Evolutionary conservation across 73 alveolate genomes (phyloP), one percentile per base, ranked within the genome.

Genomic region (Effrenium voratum): DNA sequence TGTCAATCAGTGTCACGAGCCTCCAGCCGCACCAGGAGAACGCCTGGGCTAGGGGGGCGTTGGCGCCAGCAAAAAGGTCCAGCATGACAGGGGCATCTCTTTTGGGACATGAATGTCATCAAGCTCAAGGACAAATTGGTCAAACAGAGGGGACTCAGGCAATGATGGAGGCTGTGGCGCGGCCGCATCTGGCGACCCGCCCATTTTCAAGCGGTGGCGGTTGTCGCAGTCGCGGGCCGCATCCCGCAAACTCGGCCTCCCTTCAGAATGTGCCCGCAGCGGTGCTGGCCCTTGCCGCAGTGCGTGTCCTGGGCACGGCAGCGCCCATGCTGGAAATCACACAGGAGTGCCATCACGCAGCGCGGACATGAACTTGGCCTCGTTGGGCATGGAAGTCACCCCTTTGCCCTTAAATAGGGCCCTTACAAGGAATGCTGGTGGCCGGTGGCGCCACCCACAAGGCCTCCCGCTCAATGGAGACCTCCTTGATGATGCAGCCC

Each of bases 221-320:
- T 44, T 24, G 47, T 70, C 47, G 32, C 82, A 32, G 26, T 70
- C 47, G 24, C 24, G 82, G 47, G 49, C 82, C 2, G 49, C 13
- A 70, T 70, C 49, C 82, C 82, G 47, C 82, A 70, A 26, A 70
- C 47, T 13, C 82, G 82, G 45, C 82, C 82, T 2, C 82, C 32
- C 24, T 70, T 16, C 5, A 70, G 82, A 5, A 70, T 19, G 12
- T 47, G 44, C 12, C 82, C 82, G 32, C 45, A 70, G 12, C 77
- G 77, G 28, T 63, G 77, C 5, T 8, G 40, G 0, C 93, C 93
- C 0, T 49, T 5, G 30, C 22, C 6, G 38, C 77, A 63, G 5
- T 24, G 22, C 32, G 12, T 30, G 49, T 26, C 47, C 8, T 36
- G 13, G 82, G 82, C 36, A 22, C 30, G 22, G 24, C 82, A 70